A percentile compares a stretch with the other conserved stretches of the same genome.
Evolutionary conservation across 306 rosid species (phyloP).

Genomic region (Lathyrus aphaca): DNA sequence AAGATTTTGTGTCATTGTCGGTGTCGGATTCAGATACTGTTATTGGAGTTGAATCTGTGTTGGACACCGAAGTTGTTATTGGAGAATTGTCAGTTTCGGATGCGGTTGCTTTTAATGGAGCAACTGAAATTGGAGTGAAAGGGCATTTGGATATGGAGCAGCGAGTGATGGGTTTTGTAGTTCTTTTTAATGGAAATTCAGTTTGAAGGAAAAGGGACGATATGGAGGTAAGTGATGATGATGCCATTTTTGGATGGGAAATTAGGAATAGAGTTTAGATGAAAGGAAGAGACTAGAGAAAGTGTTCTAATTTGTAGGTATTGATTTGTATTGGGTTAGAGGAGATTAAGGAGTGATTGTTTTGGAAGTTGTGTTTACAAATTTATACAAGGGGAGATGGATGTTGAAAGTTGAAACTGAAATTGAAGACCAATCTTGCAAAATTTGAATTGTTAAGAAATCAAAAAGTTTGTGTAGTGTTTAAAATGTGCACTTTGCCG

Average conservation of each 20-base stretch:
- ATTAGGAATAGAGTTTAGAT: too few species aligned
- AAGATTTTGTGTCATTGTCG: not conserved
- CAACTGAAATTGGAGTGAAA: not conserved
- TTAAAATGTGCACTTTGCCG: not conserved
- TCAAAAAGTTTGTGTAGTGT: not conserved
- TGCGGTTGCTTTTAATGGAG: slow-evolving; percentile 41
- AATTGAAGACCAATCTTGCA: not conserved
- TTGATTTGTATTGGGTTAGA: not conserved
- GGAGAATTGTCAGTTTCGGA: not conserved
- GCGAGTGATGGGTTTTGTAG: not conserved
- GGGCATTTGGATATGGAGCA: not conserved
- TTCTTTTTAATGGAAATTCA: slow-evolving; percentile 31
- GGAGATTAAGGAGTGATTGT: not conserved
- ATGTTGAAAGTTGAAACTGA: not conserved
- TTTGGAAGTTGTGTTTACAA: not conserved
- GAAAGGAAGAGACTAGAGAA: too few species aligned
- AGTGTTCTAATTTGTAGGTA: too few species aligned
- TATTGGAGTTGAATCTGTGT: too few species aligned
- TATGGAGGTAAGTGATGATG: slow-evolving; percentile 29
- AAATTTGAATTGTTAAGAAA: not conserved
- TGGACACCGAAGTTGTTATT: too few species aligned
- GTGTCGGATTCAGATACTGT: too few species aligned
- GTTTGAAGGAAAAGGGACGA: slow-evolving; percentile 49
- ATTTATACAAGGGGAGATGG: not conserved
- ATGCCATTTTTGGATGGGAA: not conserved